Evolutionary conservation across 140 eudicot species (phyloP).

Genomic region (Stevia rebaudiana): DNA sequence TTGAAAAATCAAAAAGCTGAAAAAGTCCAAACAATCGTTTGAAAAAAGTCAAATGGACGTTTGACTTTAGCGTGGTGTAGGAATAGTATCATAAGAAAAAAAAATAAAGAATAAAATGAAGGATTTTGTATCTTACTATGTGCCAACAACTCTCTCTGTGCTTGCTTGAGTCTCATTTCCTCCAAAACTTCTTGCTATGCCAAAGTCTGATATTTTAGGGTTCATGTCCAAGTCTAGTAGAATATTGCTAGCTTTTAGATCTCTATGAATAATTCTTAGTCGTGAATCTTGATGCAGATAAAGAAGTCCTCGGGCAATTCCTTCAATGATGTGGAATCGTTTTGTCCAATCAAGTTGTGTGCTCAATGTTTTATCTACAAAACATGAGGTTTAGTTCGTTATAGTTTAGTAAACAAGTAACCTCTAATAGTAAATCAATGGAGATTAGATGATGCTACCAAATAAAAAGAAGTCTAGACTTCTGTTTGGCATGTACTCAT

Average conservation of each 20-base stretch:
- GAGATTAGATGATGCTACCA: slow-evolving; percentile 4
- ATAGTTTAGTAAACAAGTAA: neutral
- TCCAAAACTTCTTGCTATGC: slow-evolving; percentile 45
- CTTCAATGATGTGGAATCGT: slow-evolving; percentile 38
- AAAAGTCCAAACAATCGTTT: too few species aligned
- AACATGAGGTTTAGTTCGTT: neutral
- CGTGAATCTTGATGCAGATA: slow-evolving; percentile 47
- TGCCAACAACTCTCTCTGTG: slow-evolving; percentile 41
- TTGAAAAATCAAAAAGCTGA: too few species aligned
- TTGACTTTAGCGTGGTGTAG: too few species aligned
- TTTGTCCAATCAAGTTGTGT: slow-evolving; percentile 32
- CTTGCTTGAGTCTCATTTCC: slow-evolving; percentile 36
- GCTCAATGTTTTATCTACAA: slow-evolving; percentile 25
- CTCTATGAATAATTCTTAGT: slow-evolving; percentile 45
- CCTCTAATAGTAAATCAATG: neutral
- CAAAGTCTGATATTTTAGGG: slow-evolving; percentile 56
- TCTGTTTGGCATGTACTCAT: slow-evolving; percentile 26
- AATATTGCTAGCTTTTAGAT: slow-evolving; percentile 43
- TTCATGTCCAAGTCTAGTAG: slow-evolving; percentile 40
- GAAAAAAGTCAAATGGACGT: too few species aligned
- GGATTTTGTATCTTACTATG: slow-evolving; percentile 43
- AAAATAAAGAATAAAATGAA: too few species aligned
- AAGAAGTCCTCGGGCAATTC: slow-evolving; percentile 46
- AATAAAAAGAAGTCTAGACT: slow-evolving; percentile 25
- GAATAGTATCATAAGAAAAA: too few species aligned